Evolutionary conservation across 257 asterid species (phyloP), one percentile per base, ranked within the genome.

Genomic region (Solanum chiquidenum): DNA sequence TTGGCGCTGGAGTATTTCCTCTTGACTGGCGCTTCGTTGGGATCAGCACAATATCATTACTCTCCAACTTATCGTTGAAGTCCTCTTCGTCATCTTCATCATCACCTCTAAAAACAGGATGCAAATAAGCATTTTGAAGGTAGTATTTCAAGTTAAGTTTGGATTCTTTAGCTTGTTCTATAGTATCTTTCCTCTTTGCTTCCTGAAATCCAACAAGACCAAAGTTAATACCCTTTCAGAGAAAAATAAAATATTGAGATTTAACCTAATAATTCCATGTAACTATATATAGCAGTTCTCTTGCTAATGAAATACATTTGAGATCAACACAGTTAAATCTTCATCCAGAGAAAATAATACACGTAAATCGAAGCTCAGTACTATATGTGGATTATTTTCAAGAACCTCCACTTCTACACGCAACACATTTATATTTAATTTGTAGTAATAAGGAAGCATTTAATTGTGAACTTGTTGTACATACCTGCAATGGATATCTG

Each of bases 181-280:
- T 86, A 6, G 98, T 97, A 84, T 97, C 99, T 90, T 95, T 97
- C 97, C 85, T 95, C 98, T 88, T 95, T 8, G 99, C 98, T 91
- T 97, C 99, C 98, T 96, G 94, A 89, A 86, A 9, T 88, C 55
- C 33, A 23, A 88, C 1, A 62, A n/a, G 33, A 33, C 60, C 83
- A 71, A 75, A 44, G 66, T 27, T 68, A 68, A 6, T 42, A 68
- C 3, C 13, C 64, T 25, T 79, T 14, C 5, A 44, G 11, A 79
- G 66, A 79, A 13, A 44, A 25, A 44, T 23, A 62, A 85, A 40
- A 40, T 1, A 12, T 55, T 83, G 62, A 79, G 84, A 46, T 4
- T 79, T 8, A 4, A 16, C 12, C 25, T 79, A 14, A 79, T 27
- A 5, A 27, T 27, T 16, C 85, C 85, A 46, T 27, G 66, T 5